phyloP scores from a whole-genome alignment of 495 filamentous ascomycete species.

The Chaetomium cochliodes region DNA sequence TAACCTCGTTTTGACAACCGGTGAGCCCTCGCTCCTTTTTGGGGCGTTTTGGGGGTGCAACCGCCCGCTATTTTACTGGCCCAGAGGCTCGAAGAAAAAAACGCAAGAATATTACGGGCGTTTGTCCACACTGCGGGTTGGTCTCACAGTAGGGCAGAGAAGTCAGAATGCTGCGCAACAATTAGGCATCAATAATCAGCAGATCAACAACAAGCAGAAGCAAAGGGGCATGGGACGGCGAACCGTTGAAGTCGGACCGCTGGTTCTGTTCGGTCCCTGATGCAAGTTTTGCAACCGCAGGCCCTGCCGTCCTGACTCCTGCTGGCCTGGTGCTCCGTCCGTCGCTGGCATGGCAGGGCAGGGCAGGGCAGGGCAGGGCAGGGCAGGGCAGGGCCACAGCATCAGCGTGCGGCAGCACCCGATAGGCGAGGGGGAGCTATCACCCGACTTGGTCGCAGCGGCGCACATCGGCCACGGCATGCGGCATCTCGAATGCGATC shows the following conservation, averaged over 20 bases:
- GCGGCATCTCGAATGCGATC: not conserved
- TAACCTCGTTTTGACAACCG: not conserved
- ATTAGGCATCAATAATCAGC: not conserved
- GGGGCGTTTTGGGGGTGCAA: not conserved
- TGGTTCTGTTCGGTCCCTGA: too few species aligned
- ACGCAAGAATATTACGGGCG: not conserved
- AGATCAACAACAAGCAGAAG: not conserved
- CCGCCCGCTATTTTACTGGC: not conserved
- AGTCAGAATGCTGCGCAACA: not conserved
- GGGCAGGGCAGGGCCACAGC: too few species aligned
- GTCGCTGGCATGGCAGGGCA: not conserved
- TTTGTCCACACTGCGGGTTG: not conserved
- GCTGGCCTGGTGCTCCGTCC: not conserved
- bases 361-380: too few species aligned
- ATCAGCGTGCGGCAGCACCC: conserved; percentile 2
- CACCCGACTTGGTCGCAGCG: not conserved
- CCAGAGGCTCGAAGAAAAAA: not conserved
- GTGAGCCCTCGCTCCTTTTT: not conserved
- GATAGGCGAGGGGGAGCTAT: not conserved
- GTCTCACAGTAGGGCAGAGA: not conserved
- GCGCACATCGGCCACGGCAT: not conserved
- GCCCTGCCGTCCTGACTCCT: not conserved
- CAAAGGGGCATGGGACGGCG: not conserved
- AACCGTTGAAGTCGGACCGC: not conserved
- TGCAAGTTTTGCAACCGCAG: not conserved